phyloP scores from a whole-genome alignment of 1,284 basidiomycete species.

The Heterobasidion annosum region DNA sequence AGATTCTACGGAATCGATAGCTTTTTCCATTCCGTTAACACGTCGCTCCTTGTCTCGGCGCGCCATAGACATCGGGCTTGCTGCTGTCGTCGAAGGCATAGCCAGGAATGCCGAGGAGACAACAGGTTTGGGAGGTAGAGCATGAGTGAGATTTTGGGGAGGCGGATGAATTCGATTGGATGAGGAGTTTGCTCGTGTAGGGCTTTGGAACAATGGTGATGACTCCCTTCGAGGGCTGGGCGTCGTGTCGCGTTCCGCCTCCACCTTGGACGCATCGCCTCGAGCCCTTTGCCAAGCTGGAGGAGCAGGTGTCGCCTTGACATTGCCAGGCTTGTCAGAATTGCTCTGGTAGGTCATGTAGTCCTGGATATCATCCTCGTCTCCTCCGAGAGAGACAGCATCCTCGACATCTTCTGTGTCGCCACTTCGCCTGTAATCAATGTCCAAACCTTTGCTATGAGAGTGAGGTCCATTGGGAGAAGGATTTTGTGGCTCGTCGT shows the following conservation, averaged over 20 bases:
- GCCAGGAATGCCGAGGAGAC: constrained; percentile 39
- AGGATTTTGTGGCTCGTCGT: constrained; percentile 36
- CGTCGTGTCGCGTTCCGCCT: not conserved
- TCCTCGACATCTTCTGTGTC: constrained; percentile 50
- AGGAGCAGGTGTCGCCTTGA: constrained; percentile 4
- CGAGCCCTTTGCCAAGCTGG: constrained; percentile 9
- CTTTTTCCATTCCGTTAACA: constrained; percentile 22
- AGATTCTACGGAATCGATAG: constrained; percentile 23
- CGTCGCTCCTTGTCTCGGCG: constrained; percentile 28
- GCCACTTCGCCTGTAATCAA: constrained; percentile 10
- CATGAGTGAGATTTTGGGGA: constrained; percentile 37
- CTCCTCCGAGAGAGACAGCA: constrained; percentile 62
- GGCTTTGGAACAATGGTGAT: constrained; percentile 9
- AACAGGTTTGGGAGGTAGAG: constrained; percentile 65
- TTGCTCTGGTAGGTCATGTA: constrained; percentile 23
- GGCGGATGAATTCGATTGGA: constrained; percentile 24
- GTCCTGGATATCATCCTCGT: constrained; percentile 49
- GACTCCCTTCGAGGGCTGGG: not conserved
- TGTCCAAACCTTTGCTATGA: not conserved
- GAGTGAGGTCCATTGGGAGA: not conserved
- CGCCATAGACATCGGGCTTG: constrained; percentile 27
- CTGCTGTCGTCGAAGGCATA: constrained; percentile 51
- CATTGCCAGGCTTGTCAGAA: constrained; percentile 12
- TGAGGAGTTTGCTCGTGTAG: constrained; percentile 15
- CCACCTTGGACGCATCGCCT: constrained; percentile 8